Evolutionary conservation across 1,284 basidiomycete species (phyloP).

Genomic region (Heterobasidion annosum): DNA sequence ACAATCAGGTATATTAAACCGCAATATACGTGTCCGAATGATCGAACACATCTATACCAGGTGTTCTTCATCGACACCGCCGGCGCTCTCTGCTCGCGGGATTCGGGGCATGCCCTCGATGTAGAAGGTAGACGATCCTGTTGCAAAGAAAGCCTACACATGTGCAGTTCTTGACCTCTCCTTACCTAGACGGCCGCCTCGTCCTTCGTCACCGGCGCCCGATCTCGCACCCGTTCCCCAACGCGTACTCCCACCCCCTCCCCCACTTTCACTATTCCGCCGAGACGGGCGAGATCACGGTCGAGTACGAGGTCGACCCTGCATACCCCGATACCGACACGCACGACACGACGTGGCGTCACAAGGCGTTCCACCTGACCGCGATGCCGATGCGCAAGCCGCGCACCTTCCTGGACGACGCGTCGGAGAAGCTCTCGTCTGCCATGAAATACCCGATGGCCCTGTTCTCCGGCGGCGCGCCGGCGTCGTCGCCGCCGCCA

Average conservation of each 20-base stretch:
- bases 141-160: neutral
- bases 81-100: slow-evolving; percentile 65
- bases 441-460: slow-evolving; percentile 43
- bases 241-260: slow-evolving; percentile 63
- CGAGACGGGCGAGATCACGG: slow-evolving; percentile 46
- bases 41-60: slow-evolving; percentile 23
- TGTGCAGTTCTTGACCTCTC: slow-evolving; percentile 4
- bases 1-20: slow-evolving; percentile 51
- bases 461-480: slow-evolving; percentile 23
- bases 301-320: slow-evolving; percentile 55
- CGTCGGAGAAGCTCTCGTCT: slow-evolving; percentile 50
- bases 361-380: slow-evolving; percentile 50
- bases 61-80: slow-evolving; percentile 75
- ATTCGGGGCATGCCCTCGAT: slow-evolving; percentile 75
- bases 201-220: slow-evolving; percentile 70
- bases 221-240: slow-evolving; percentile 64
- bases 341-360: slow-evolving; percentile 39
- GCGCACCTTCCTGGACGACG: slow-evolving; percentile 59
- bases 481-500: slow-evolving; percentile 12
- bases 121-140: slow-evolving; percentile 43
- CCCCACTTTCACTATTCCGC: slow-evolving; percentile 57
- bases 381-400: slow-evolving; percentile 59
- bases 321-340: slow-evolving; percentile 35
- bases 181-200: slow-evolving; percentile 40
- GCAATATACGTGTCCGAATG: neutral